A percentile compares a stretch with the other conserved stretches of the same genome.
Evolutionary conservation across 2,329 filamentous ascomycete species (phyloP).

Genomic region (Lachnellula cervina): DNA sequence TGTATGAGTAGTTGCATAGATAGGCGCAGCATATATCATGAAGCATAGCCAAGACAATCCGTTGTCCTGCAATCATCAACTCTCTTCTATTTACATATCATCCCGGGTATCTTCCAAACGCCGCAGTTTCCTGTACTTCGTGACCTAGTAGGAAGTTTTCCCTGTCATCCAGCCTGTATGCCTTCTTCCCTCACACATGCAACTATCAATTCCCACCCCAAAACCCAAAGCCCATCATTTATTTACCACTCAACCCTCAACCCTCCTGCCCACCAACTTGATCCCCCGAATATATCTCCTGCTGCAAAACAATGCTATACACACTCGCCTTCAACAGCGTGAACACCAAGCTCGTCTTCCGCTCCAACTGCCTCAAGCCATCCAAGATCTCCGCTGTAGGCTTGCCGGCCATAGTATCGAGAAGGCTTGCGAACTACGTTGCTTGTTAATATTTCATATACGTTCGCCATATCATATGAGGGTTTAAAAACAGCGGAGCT

Average conservation of each 20-base stretch:
- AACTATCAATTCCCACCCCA: not conserved
- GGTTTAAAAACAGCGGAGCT: not conserved
- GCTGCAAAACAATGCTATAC: slow-evolving; percentile 96
- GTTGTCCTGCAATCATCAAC: slow-evolving; percentile 10
- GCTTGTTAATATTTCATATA: not conserved
- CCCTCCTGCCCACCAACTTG: slow-evolving; percentile 34
- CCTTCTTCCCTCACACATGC: not conserved
- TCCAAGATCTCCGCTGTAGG: slow-evolving; percentile 82
- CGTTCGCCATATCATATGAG: not conserved
- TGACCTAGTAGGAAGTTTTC: not conserved
- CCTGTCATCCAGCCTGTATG: not conserved
- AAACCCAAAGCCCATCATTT: not conserved
- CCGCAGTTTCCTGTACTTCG: not conserved
- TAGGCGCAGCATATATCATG: slow-evolving; percentile 17
- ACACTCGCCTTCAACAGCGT: slow-evolving; percentile 96
- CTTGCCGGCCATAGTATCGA: slow-evolving; percentile 60
- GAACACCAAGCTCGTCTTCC: slow-evolving; percentile 92
- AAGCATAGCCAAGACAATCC: slow-evolving; percentile 9
- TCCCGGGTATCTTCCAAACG: slow-evolving; percentile 22
- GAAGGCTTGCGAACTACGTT: slow-evolving; percentile 51
- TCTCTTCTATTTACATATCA: slow-evolving; percentile 2
- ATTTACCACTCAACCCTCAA: slow-evolving; percentile 21
- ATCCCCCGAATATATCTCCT: slow-evolving; percentile 78
- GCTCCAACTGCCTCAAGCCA: slow-evolving; percentile 78
- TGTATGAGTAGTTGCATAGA: slow-evolving; percentile 44